Conservation (phyloP, 148 eudicot genomes). For the Pharnaceum exiguum region DNA sequence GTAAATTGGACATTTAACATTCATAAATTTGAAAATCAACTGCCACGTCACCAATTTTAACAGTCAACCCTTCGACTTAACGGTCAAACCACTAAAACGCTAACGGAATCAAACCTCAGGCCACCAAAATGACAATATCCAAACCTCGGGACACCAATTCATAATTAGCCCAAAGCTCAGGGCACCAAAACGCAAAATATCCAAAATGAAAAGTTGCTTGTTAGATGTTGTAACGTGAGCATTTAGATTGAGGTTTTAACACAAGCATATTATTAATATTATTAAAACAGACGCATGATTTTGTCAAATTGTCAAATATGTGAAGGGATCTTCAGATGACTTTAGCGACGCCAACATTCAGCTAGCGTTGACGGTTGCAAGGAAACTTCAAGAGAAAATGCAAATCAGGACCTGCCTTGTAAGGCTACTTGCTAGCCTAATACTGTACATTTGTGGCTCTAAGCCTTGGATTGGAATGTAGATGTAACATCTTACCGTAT, state of each 20-base stretch:
- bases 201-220: too few species aligned
- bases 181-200: too few species aligned
- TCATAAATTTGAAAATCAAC: too few species aligned
- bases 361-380: conserved; percentile 77
- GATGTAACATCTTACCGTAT: background rate
- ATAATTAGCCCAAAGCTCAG: too few species aligned
- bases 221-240: too few species aligned
- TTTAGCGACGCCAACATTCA: conserved; percentile 94
- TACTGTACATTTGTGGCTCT: background rate
- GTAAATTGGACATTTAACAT: too few species aligned
- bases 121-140: too few species aligned
- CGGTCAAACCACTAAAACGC: too few species aligned
- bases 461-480: background rate
- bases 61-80: too few species aligned
- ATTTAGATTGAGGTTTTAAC: conserved; percentile 26
- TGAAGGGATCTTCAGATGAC: conserved; percentile 99
- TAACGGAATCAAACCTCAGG: too few species aligned
- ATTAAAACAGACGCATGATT: conserved; percentile 51
- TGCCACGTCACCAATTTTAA: too few species aligned
- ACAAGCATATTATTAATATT: conserved; percentile 5
- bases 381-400: conserved; percentile 74
- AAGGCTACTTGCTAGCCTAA: conserved; percentile 35
- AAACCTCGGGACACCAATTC: too few species aligned
- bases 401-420: conserved; percentile 72
- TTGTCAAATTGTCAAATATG: conserved; percentile 50